Conservation (phyloP, 129 eudicot genomes). For the Centrapalus pauciflorus region DNA sequence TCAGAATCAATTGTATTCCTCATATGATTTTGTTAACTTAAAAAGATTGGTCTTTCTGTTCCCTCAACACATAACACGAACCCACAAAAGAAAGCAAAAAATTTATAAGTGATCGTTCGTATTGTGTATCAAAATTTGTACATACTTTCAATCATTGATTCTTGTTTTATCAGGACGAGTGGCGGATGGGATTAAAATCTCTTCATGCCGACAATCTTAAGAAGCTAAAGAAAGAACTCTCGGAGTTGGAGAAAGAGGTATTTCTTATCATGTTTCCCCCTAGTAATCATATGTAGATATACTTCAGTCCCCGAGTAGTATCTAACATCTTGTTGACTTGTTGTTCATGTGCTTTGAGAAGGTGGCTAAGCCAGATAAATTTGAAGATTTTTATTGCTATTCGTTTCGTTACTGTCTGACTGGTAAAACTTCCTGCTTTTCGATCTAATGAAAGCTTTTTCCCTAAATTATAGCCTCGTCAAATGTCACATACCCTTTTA, state of each 20-base stretch:
- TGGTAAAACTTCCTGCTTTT: slow-evolving; percentile 39
- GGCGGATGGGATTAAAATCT: slow-evolving; percentile 63
- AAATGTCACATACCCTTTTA: neutral
- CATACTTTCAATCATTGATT: neutral
- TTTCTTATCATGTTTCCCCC: neutral
- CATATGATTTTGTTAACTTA: too few species aligned
- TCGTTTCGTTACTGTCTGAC: slow-evolving; percentile 76
- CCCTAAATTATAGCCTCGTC: neutral
- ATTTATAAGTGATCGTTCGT: neutral
- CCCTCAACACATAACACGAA: slow-evolving; percentile 3
- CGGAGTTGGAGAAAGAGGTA: slow-evolving; percentile 77
- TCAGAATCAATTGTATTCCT: too few species aligned
- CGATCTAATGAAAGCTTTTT: neutral
- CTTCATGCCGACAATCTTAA: slow-evolving; percentile 51
- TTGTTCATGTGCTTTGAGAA: slow-evolving; percentile 25
- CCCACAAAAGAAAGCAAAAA: neutral
- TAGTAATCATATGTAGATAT: neutral
- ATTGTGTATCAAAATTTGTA: neutral
- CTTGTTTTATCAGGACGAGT: slow-evolving; percentile 63
- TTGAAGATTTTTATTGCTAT: slow-evolving; percentile 56
- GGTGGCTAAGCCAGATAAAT: slow-evolving; percentile 46
- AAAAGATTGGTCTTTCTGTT: too few species aligned
- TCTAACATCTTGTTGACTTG: neutral
- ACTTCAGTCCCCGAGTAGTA: neutral
- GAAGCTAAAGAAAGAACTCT: slow-evolving; percentile 54